Base-by-base conservation (phyloP, 2,329 filamentous ascomycete genomes). In the Claviceps capensis region DNA sequence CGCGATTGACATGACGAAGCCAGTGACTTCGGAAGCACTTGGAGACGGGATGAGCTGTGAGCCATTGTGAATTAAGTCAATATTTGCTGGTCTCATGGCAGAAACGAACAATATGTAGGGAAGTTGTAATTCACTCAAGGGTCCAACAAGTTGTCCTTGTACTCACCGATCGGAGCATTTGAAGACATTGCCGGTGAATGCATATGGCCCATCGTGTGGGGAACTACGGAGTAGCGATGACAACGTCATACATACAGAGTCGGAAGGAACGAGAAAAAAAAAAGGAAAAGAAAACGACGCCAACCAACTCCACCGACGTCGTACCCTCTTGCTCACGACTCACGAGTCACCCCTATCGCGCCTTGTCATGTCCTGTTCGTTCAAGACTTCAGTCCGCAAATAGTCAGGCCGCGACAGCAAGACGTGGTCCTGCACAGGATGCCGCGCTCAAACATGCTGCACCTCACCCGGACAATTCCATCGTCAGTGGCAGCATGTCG, bases 371-470 rank as follows among this genome's bases (percentile, higher is more conserved):
- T 16, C 23, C 11, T 26, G 43, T 6, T 6, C 34, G 40, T 17
- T 9, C 30, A 30, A 26, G 9, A 38, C 16, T 11, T 13, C 14
- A 45, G 36, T 14, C 16, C 16, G 19, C 49, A 22, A 30, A 26
- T 26, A 17, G 14, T 30, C 11, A 26, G 42, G 49, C 42, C 34
- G 42, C 30, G 19, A 26, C 17, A 41, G 36, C 22, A 41, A 36
- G 22, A 23, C 48, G 58, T 48, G 51, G 59, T 45, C 19, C 17
- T 38, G 34, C 41, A 52, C 54, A 58, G 59, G 57, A 65, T 65
- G 64, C 53, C 62, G 56, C 60, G 59, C 48, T 58, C 58, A 55
- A 56, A 60, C 58, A 58, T 62, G 56, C 59, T 58, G 52, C 57
- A 57, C 52, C 49, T 58, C 49, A 53, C 58, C 34, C 60, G 55